These are phyloP conservation scores for Zychaea mexicana DNA, from an alignment of 371 early-diverging fungal species.

Conservation along the genomic window DNA sequence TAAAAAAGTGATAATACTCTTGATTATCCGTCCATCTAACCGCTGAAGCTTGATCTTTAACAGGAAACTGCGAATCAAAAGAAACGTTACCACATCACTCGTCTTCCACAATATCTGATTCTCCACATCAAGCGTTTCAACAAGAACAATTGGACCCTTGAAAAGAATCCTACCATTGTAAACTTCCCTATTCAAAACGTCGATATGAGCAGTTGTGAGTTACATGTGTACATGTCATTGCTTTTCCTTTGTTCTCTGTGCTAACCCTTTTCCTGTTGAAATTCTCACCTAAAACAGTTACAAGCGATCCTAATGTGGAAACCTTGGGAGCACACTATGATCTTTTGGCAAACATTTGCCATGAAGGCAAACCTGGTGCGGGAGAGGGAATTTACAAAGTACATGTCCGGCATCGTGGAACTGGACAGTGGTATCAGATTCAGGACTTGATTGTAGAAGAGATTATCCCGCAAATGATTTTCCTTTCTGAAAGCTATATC, in stretches of 20 bases:
- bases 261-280: no score
- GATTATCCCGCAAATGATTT: slow-evolving; percentile 93
- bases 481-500: slow-evolving; percentile 90
- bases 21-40: no score
- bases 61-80: slow-evolving; percentile 70
- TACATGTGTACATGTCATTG: background rate
- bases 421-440: slow-evolving; percentile 93
- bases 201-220: slow-evolving; percentile 77
- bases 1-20: no score
- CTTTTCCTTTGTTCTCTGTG: no score
- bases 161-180: slow-evolving; percentile 98
- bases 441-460: slow-evolving; percentile 94
- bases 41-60: no score
- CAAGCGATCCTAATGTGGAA: slow-evolving; percentile 50
- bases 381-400: slow-evolving; percentile 79
- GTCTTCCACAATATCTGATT: slow-evolving; percentile 86
- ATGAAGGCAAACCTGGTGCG: slow-evolving; percentile 81
- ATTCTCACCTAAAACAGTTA: no score
- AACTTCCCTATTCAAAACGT: slow-evolving; percentile 89
- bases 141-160: slow-evolving; percentile 84
- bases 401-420: slow-evolving; percentile 78
- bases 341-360: slow-evolving; percentile 90
- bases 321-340: slow-evolving; percentile 72
- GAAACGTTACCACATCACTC: slow-evolving; percentile 73
- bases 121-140: slow-evolving; percentile 92